Evolutionary conservation across 164 flowering plant genomes (phyloP), one percentile per base, ranked within the genome.

Genomic region (Protea cynaroides): DNA sequence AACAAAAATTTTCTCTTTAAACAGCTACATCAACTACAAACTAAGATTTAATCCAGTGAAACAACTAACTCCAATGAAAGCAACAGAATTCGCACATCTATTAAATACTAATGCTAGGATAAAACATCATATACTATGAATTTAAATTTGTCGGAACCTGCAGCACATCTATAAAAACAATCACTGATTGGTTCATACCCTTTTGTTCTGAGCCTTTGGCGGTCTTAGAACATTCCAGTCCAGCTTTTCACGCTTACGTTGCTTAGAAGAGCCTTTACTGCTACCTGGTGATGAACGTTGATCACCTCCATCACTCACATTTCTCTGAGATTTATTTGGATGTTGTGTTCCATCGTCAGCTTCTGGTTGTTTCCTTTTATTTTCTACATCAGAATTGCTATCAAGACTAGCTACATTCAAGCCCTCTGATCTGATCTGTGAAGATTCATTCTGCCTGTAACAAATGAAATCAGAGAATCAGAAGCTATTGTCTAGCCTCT

Each of bases 211-310:
- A 77, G 62, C 25, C 67, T 79, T 85, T 40, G 88, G 86, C 51
- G 86, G 89, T 74, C 84, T 82, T 43, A 87, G 83, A 63, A 84
- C 81, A 65, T 67, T 85, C 90, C 89, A 92, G 69, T 91, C 86
- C 34, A 82, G 76, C 72, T 78, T 84, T 11, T 72, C 82, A 19
- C 59, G 78, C 77, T 86, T 86, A 47, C 72, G 78, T 69, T 83
- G 77, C 77, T 83, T 83, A 34, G 43, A 60, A 67, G 80, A 74
- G 53, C 73, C 74, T 58, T 65, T 82, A 29, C 68, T 67, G 25
- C 63, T 76, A 62, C 59, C 79, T 25, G 76, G 62, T 19, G 84
- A 65, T 57, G 82, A 62, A 14, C 38, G 64, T 43, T 69, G 66
- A 65, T 67, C 67, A 46, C 49, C 73, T 64, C 71, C 71, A 0